Evolutionary conservation across 352 stramenopile genomes (phyloP).

Genomic region (Phytophthora palmivora): DNA sequence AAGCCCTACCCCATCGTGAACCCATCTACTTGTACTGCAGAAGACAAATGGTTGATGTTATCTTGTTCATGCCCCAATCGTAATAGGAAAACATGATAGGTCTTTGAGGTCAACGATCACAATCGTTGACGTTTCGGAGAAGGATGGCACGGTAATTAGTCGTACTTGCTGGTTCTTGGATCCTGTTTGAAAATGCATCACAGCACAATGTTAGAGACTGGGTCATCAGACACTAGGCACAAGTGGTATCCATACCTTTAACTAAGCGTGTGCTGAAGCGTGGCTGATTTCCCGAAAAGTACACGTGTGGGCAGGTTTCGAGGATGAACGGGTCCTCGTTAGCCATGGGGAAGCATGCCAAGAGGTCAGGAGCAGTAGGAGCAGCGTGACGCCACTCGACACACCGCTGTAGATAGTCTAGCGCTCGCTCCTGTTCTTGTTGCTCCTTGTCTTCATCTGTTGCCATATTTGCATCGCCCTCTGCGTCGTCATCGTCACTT

Average conservation of each 20-base stretch:
- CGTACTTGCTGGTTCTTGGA: conserved; percentile 58
- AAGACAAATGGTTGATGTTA: too few relatives aligned
- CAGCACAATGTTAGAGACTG: conserved; percentile 9
- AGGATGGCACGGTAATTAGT: conserved; percentile 92
- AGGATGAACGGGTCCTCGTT: conserved; percentile 94
- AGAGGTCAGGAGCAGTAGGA: conserved; percentile 93
- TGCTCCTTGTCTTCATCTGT: conserved; percentile 28
- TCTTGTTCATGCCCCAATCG: conserved; percentile 38
- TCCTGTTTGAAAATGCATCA: conserved; percentile 30
- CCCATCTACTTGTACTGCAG: background rate
- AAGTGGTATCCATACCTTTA: conserved; percentile 35
- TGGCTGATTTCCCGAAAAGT: conserved; percentile 93
- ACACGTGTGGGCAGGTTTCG: conserved; percentile 86
- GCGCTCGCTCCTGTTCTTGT: conserved; percentile 32
- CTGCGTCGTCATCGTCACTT: conserved; percentile 42
- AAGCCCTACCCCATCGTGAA: background rate
- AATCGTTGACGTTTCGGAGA: conserved; percentile 87
- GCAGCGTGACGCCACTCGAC: conserved; percentile 92
- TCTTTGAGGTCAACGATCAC: conserved; percentile 93
- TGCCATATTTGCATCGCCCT: conserved; percentile 27
- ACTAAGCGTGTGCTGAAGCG: conserved; percentile 85
- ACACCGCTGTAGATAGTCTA: conserved; percentile 74
- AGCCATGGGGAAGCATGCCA: conserved; percentile 91
- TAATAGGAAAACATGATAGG: conserved; percentile 74
- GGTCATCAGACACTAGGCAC: background rate